Percentiles rank a stretch among this genome's conserved stretches.
phyloP scores from a whole-genome alignment of 495 filamentous ascomycete genomes.

The Letharia lupina region DNA sequence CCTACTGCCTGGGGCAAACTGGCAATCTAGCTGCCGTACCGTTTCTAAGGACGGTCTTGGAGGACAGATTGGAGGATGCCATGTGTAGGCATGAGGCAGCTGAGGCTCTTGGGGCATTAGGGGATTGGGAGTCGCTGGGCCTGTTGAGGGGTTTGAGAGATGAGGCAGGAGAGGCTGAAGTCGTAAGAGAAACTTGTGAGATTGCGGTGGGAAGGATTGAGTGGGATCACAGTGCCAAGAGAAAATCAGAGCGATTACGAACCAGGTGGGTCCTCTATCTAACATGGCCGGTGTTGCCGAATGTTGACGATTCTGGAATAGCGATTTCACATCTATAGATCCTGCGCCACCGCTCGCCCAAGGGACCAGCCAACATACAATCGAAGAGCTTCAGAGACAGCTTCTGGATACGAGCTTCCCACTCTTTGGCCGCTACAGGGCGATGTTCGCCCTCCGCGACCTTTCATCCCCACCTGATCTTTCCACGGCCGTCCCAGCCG shows the following conservation, averaged over 20 bases:
- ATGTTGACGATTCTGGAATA: constrained; percentile 30
- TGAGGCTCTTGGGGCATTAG: constrained; percentile 87
- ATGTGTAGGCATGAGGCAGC: constrained; percentile 98
- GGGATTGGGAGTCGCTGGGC: constrained; percentile 59
- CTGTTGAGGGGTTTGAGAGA: constrained; percentile 65
- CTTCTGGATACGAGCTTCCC: constrained; percentile 70
- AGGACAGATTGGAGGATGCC: constrained; percentile 68
- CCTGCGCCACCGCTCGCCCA: constrained; percentile 82
- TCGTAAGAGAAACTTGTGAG: constrained; percentile 92
- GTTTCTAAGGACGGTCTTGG: constrained; percentile 65
- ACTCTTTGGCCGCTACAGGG: constrained; percentile 88
- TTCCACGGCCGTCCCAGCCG: constrained; percentile 73
- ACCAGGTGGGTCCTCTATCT: constrained; percentile 51
- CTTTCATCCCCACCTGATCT: constrained; percentile 86
- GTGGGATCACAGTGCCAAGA: constrained; percentile 75
- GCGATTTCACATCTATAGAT: constrained; percentile 92
- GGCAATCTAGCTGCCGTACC: constrained; percentile 64
- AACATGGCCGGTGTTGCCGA: constrained; percentile 20
- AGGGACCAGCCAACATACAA: constrained; percentile 45
- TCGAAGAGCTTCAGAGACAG: constrained; percentile 63
- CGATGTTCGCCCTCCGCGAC: constrained; percentile 95
- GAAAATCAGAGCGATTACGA: constrained; percentile 63
- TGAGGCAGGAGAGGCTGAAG: constrained; percentile 58
- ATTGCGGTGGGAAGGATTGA: constrained; percentile 89
- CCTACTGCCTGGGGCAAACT: constrained; percentile 94